Percentiles rank a stretch among this genome's conserved stretches.
These are phyloP conservation scores for Coemansia sp. DNA, from an alignment of 192 early-diverging fungal genomes.

Conservation along the genomic window DNA sequence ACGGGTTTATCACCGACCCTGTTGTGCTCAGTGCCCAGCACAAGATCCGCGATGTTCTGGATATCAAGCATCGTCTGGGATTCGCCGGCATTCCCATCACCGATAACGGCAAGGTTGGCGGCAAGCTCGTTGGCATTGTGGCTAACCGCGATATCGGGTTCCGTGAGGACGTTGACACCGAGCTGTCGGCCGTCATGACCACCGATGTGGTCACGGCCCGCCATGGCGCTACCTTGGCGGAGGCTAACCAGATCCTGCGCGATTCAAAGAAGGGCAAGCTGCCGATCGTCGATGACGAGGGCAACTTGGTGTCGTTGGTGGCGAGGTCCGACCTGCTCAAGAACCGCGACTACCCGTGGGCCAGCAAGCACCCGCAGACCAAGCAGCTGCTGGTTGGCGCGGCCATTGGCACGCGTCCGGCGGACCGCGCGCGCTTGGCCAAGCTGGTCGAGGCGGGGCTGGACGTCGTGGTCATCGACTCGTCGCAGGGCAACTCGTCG, in stretches of 20 bases:
- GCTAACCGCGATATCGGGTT: constrained; percentile 97
- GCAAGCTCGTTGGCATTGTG: constrained; percentile 92
- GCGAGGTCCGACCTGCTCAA: constrained; percentile 95
- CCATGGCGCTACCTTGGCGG: constrained; percentile 80
- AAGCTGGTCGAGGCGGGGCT: constrained; percentile 90
- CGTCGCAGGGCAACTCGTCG: constrained; percentile 90
- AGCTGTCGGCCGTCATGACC: constrained; percentile 82
- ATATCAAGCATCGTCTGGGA: constrained; percentile 81
- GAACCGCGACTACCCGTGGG: constrained; percentile 92
- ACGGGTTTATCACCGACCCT: constrained; percentile 97
- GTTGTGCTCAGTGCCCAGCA: constrained; percentile 76
- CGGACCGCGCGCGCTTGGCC: constrained; percentile 77
- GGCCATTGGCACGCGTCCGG: constrained; percentile 85
- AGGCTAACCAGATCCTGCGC: constrained; percentile 85
- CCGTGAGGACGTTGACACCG: constrained; percentile 60
- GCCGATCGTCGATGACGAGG: constrained; percentile 82
- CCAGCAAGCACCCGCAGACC: constrained; percentile 71
- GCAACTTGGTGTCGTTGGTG: constrained; percentile 83
- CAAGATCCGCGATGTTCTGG: constrained; percentile 78
- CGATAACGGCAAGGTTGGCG: constrained; percentile 78
- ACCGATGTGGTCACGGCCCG: constrained; percentile 81
- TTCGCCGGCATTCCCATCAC: constrained; percentile 98
- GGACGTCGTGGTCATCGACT: constrained; percentile 95
- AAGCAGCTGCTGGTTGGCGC: constrained; percentile 94
- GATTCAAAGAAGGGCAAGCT: constrained; percentile 95